Evolutionary conservation across 805 yeast genomes (phyloP).

Genomic region (Yamadazyma kitorensis): DNA sequence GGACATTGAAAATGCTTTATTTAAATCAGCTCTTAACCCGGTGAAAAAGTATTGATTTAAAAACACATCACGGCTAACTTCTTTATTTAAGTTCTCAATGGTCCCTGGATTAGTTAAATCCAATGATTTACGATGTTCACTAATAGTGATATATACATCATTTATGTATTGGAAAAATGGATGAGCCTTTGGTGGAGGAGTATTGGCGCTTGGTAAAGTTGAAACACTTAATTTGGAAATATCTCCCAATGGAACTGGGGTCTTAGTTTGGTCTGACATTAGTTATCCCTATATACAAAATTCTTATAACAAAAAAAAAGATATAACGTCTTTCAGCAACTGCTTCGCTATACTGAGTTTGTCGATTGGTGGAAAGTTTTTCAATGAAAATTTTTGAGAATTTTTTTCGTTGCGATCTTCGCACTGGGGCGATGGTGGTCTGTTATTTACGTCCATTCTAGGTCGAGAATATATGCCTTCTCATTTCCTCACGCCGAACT

Average conservation of each 20-base stretch:
- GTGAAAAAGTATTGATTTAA: conserved; percentile 86
- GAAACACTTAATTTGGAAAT: conserved; percentile 55
- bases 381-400: too few species aligned
- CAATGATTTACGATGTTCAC: conserved; percentile 76
- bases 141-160: conserved; percentile 67
- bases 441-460: too few species aligned
- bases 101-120: conserved; percentile 92
- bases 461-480: too few species aligned
- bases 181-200: conserved; percentile 59
- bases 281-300: too few species aligned
- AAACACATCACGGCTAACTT: conserved; percentile 91
- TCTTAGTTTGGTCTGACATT: conserved; percentile 3
- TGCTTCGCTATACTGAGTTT: too few species aligned
- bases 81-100: conserved; percentile 88
- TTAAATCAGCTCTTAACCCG: conserved; percentile 94
- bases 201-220: conserved; percentile 56
- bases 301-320: too few species aligned
- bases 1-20: conserved; percentile 83
- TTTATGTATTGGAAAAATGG: conserved; percentile 79
- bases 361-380: too few species aligned
- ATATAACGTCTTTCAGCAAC: too few species aligned
- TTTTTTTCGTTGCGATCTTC: too few species aligned
- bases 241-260: conserved; percentile 56
- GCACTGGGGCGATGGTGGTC: too few species aligned
- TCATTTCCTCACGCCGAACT: too few species aligned